These are phyloP conservation scores for Quercus robur DNA, from an alignment of 306 rosid genomes.

Conservation along the genomic window DNA sequence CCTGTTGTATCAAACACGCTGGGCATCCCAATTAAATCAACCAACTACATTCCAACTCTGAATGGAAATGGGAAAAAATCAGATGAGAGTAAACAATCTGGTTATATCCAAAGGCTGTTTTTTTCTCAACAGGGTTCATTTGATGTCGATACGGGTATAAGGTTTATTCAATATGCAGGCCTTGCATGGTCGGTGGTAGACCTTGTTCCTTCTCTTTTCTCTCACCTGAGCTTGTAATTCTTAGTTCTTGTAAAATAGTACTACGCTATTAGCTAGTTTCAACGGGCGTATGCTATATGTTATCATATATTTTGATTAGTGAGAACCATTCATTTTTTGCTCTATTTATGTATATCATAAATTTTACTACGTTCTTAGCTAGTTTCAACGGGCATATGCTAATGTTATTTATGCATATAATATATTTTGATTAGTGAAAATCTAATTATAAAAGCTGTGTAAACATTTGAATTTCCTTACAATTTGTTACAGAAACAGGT, in stretches of 20 bases:
- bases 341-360: no score
- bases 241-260: neutral
- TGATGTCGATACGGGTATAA: conserved; percentile 84
- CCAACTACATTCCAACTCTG: conserved; percentile 63
- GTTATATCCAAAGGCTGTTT: conserved; percentile 51
- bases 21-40: conserved; percentile 80
- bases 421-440: no score
- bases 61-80: conserved; percentile 41
- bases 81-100: conserved; percentile 41
- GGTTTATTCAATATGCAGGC: conserved; percentile 85
- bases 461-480: no score
- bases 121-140: conserved; percentile 48
- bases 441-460: no score
- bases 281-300: neutral
- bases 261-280: neutral
- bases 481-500: no score
- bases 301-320: conserved; percentile 15
- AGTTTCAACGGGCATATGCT: no score
- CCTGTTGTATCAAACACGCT: conserved; percentile 72
- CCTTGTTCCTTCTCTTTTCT: conserved; percentile 77
- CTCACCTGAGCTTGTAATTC: conserved; percentile 52
- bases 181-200: conserved; percentile 97
- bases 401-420: no score
- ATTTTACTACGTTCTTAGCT: no score
- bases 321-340: neutral